Conservation (phyloP, 2,329 filamentous ascomycete species). For the Aspergillus versicolor region DNA sequence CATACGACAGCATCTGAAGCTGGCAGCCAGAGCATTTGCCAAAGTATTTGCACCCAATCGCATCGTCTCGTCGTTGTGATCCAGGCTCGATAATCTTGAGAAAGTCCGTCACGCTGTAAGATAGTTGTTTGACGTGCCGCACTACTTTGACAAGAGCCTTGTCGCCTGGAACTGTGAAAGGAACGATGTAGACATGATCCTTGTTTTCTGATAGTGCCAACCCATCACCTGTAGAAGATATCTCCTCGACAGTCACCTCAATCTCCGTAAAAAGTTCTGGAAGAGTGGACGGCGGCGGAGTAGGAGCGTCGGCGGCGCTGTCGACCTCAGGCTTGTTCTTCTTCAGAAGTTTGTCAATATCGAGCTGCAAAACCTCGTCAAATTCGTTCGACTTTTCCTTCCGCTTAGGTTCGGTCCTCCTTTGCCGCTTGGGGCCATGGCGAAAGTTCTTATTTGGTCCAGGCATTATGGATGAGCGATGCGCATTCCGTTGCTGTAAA, state of each 20-base stretch:
- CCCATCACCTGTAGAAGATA: conserved; percentile 91
- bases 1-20: conserved; percentile 93
- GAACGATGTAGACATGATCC: conserved; percentile 78
- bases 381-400: conserved; percentile 62
- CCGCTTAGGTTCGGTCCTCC: conserved; percentile 56
- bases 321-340: conserved; percentile 25
- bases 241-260: conserved; percentile 74
- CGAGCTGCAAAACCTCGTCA: conserved; percentile 66
- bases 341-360: conserved; percentile 53
- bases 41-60: conserved; percentile 84
- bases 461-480: conserved; percentile 27
- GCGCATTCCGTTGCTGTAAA: conserved; percentile 19
- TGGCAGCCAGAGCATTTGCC: conserved; percentile 86
- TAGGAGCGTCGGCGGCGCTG: conserved; percentile 17
- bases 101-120: conserved; percentile 79
- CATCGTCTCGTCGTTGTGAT: conserved; percentile 70
- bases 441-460: conserved; percentile 26
- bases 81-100: conserved; percentile 73
- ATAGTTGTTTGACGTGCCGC: conserved; percentile 64
- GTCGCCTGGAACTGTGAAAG: conserved; percentile 86
- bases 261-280: conserved; percentile 72
- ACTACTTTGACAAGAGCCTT: conserved; percentile 74
- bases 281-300: conserved; percentile 36
- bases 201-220: conserved; percentile 69
- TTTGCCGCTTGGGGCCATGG: conserved; percentile 28